Evolutionary conservation across 192 early-diverging fungal species (phyloP).

Genomic region (Paraglomus occultum): DNA sequence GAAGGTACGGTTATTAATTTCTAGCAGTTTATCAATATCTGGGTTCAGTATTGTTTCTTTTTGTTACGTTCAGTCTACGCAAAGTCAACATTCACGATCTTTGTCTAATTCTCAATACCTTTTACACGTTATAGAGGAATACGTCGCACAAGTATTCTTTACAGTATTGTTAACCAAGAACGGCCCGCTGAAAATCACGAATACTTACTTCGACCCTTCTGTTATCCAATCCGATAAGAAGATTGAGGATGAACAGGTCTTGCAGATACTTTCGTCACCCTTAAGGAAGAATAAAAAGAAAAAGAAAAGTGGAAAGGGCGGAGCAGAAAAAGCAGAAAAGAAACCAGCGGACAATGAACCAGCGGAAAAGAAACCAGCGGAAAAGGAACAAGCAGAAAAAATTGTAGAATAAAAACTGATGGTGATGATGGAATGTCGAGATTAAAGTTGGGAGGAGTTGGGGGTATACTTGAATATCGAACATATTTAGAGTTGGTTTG

Average conservation of each 20-base stretch:
- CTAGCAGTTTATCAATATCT: background rate
- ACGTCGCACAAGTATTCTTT: constrained; percentile 88
- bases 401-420: too few relatives aligned
- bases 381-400: too few relatives aligned
- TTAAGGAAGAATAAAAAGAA: constrained; percentile 50
- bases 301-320: constrained; percentile 52
- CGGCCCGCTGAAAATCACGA: constrained; percentile 84
- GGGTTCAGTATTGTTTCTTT: background rate
- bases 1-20: constrained; percentile 39
- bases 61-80: too few relatives aligned
- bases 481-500: too few relatives aligned
- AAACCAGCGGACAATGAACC: too few relatives aligned
- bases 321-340: constrained; percentile 31
- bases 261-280: constrained; percentile 65
- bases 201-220: constrained; percentile 70
- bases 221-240: constrained; percentile 82
- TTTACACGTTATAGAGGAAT: constrained; percentile 44
- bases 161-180: constrained; percentile 89
- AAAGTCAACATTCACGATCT: background rate
- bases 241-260: constrained; percentile 77
- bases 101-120: background rate
- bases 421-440: too few relatives aligned
- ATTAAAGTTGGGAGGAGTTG: too few relatives aligned
- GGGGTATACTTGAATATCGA: too few relatives aligned
- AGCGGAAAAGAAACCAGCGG: too few relatives aligned